Base-by-base conservation (phyloP, 805 yeast species). In the Lipomyces yamadae region DNA sequence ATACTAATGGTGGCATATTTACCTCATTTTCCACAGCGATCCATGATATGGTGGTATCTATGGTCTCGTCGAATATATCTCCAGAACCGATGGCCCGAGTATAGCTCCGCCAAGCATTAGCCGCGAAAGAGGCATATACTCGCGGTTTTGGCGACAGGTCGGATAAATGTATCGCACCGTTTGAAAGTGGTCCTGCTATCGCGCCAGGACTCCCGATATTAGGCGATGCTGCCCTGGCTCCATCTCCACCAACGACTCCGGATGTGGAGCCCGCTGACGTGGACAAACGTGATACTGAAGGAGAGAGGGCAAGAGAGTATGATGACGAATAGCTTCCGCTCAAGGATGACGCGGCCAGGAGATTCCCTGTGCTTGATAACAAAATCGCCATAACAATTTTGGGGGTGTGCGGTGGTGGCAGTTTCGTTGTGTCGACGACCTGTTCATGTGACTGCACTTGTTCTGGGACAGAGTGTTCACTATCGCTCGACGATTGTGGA, bases 21-120 rank as follows among this genome's bases (percentile, higher is more conserved):
- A 75, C 76, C 42, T 72, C 72, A 29, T 73, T 71, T 35, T 67
- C 71, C 29, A 74, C 58, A 5, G 73, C 67, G 10, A 76, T 63
- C 78, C 78, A 76, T 24, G 61, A 62, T 4, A 66, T 32, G 10
- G 48, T 59, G n/a, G 53, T n/a, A 24, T 52, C 62, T 6, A 18
- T 37, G 4, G 24, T n/a, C 30, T 60, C 63, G 11, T 34, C 63
- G n/a, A 59, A 45, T 15, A 62, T 11, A n/a, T 48, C 61, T 10
- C 50, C 60, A 2, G 48, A 15, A 7, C 53, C 54, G 18, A 54
- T 2, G 15, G 61, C 39, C 7, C 45, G 29, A 18, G 42, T 18
- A 53, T 72, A 72, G 5, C 65, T 56, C 34, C 70, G 50, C 74
- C 74, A 72, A 10, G 59, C 67, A 6, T 57, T 59, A 5, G 72